Conservation (phyloP, 1,139 yeast genomes). For the Debaryomyces nepalensis region DNA sequence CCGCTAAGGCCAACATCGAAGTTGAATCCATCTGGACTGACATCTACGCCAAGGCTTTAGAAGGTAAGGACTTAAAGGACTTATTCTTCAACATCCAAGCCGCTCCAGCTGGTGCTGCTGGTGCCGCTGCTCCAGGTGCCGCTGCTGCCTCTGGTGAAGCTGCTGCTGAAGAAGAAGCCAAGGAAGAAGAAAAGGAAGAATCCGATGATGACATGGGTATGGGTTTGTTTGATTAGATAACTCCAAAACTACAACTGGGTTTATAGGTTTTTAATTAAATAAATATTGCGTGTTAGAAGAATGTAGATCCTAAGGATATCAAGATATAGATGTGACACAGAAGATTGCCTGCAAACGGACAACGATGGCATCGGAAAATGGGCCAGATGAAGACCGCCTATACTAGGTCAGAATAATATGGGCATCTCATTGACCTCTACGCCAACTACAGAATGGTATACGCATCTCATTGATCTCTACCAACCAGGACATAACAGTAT, state of each 20-base stretch:
- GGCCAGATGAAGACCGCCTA: too few species aligned
- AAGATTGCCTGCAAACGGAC: too few species aligned
- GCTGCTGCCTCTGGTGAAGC: slow-evolving; percentile 51
- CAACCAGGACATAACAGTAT: too few species aligned
- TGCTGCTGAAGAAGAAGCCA: slow-evolving; percentile 62
- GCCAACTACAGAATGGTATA: too few species aligned
- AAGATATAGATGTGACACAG: too few species aligned
- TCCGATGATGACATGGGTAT: slow-evolving; percentile 83
- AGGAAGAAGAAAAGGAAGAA: slow-evolving; percentile 66
- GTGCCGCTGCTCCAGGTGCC: slow-evolving; percentile 59
- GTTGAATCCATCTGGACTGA: slow-evolving; percentile 93
- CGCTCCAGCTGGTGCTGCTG: slow-evolving; percentile 63
- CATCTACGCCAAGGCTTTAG: slow-evolving; percentile 94
- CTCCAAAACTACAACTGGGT: slow-evolving; percentile 4
- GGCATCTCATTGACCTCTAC: too few species aligned
- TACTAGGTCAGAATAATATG: too few species aligned
- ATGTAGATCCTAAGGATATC: too few species aligned
- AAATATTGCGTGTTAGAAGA: slow-evolving; percentile 6
- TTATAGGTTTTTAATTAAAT: slow-evolving; percentile 8
- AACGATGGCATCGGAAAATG: too few species aligned
- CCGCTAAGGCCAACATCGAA: slow-evolving; percentile 91
- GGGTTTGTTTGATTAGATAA: slow-evolving; percentile 55
- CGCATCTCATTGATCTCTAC: too few species aligned
- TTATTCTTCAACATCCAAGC: slow-evolving; percentile 77
- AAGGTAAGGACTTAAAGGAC: slow-evolving; percentile 94